Evolutionary conservation across 768 basidiomycete genomes (phyloP), one percentile per base, ranked within the genome.

Genomic region (Lactifluus hygrophoroides): DNA sequence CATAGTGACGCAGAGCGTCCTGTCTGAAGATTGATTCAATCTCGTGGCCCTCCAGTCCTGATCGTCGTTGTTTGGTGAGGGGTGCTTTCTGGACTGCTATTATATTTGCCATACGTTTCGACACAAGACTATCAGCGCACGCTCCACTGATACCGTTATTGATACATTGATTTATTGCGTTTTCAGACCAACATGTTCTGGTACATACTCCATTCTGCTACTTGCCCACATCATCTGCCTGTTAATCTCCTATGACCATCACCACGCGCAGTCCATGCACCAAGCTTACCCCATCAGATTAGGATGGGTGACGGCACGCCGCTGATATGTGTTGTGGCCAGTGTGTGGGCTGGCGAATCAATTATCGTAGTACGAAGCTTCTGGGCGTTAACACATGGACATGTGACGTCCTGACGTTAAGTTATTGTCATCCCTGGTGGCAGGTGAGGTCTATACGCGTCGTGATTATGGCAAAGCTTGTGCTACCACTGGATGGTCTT

Each of bases 121-220:
- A 51, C 49, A 44, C 59, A 44, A 48, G 42, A 60, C 59, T 51
- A 52, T 54, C 37, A 51, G 40, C 34, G 37, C 59, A 60, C 43
- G 25, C 37, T 25, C 48, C 59, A 56, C 59, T 45, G 59, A 60
- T 60, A 60, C 59, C 54, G 59, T 60, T 56, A 37, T 56, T 56
- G 43, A 40, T 56, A 51, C 59, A 60, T 51, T 56, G 54, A 60
- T 40, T 60, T 60, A 60, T 60, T 56, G 30, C 44, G 54, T 43
- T 56, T 51, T 45, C 54, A 44, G 47, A 50, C 48, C 27, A 34
- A 25, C 53, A 32, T 40, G 42, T 32, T 43, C 45, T 51, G 49
- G n/a, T 46, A 42, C 54, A 44, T 43, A 43, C 47, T 42, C 27
- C 30, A 32, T 60, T 51, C 27, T 54, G 43, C 16, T 54, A 25